Evolutionary conservation across 169 alveolate species (phyloP).

Genomic region (Babesia ovata): DNA sequence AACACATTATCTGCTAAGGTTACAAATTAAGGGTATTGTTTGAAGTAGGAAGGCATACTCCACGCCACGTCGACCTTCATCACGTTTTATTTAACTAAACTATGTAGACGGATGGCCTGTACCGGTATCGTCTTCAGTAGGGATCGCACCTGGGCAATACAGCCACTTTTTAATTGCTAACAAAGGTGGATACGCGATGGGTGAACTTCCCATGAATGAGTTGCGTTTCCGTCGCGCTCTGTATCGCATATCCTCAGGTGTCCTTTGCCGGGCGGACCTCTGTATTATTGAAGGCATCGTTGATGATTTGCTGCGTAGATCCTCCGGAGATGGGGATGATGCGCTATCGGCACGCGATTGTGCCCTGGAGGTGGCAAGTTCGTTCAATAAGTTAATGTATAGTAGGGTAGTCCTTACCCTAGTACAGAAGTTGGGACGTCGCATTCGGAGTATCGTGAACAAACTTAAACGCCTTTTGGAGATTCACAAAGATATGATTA

Average conservation of each 20-base stretch:
- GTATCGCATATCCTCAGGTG: slow-evolving; percentile 16
- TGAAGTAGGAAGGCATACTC: too few species aligned
- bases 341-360: background rate
- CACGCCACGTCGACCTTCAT: too few species aligned
- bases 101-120: too few species aligned
- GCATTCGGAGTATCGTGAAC: background rate
- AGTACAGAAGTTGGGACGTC: slow-evolving; percentile 14
- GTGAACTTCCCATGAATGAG: slow-evolving; percentile 1
- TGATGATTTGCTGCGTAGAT: background rate
- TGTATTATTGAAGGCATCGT: background rate
- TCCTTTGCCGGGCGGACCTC: slow-evolving; percentile 23
- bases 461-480: background rate
- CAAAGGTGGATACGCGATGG: background rate
- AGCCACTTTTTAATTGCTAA: background rate
- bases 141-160: background rate
- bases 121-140: background rate
- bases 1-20: too few species aligned
- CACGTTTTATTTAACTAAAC: too few species aligned
- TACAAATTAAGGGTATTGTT: too few species aligned
- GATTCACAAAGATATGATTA: background rate
- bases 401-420: slow-evolving; percentile 7
- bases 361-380: background rate
- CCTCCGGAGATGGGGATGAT: background rate
- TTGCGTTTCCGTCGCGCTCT: slow-evolving; percentile 11
- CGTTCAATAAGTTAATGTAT: slow-evolving; percentile 29